Base-by-base conservation (phyloP, 2,329 filamentous ascomycete species). In the Davidsoniella neocaledoniae region DNA sequence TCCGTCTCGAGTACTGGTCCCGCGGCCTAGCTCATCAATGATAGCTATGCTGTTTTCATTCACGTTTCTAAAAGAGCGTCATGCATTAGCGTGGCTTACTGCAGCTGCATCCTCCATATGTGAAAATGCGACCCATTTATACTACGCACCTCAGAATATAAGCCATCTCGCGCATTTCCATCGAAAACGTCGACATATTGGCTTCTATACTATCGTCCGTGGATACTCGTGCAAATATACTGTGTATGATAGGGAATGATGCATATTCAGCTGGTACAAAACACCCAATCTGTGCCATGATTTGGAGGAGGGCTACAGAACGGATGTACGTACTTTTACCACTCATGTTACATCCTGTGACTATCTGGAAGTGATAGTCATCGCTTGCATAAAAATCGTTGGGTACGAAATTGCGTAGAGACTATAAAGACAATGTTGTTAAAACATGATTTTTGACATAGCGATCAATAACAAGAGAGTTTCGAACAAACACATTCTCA, bases 291-390 rank as follows among this genome's bases (percentile, higher is more conserved):
- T 98, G 91, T 0, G 86, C 86, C 87, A 98, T 95, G 52, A 98
- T 79, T 42, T 83, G 78, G 59, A 93, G 77, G 29, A 98, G 68
- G 0, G 90, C 85, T 21, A 94, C 71, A 1, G 83, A 81, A 46
- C 86, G 79, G 54, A 96, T 94, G 59, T 95, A 96, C 0, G 88
- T 98, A 55, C 84, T 94, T 62, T 96, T 98, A 1, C 88, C 91
- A 57, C 86, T 94, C 91, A 98, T 98, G 58, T 98, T 98, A 62
- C 86, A 93, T 3, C 91, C 90, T 0, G 90, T 96, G 55, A 98
- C 81, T 54, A 96, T 83, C 56, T 96, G 88, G 58, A 95, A 94
- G 1, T 88, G 78, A 36, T 79, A 79, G 53, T 90, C 79, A 33
- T 82, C 73, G 0, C 81, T 83, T 2, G 86, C 82, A 58, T 88